Base-by-base conservation (phyloP, 2,329 filamentous ascomycete genomes). In the Trichoderma sp. region DNA sequence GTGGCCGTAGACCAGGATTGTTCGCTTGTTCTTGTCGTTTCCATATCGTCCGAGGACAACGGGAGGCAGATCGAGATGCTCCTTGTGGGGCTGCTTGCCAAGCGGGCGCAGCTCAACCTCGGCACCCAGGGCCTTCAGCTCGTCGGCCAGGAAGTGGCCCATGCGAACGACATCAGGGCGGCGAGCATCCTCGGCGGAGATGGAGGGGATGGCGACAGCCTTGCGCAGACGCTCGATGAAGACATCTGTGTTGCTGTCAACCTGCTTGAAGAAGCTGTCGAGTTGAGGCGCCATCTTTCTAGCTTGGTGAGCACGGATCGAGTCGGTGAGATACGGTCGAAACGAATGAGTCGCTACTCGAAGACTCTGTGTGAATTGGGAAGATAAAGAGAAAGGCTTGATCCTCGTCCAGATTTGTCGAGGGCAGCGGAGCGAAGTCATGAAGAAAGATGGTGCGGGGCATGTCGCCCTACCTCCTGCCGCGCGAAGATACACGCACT, bases 1-100 rank as follows among this genome's bases (percentile, higher is more conserved):
- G 86, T 99, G 96, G 62, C 96, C 96, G 80, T 99, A 99, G 61
- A 99, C 94, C 73, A 99, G 88, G 76, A 99, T 96, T 43, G 95
- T 98, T 73, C 93, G 90, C 89, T 98, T 99, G 82, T 89, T 93
- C 82, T 92, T 91, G 82, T 98, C 95, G 82, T 90, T 93, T 76
- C 96, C 95, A 82, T 98, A 98, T 76, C 96, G 92, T 64, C 92
- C 95, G 74, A 99, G 89, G 70, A 99, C 90, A 66, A 97, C 95
- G 1, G 96, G 96, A 4, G 96, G 96, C 17, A 99, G 91, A 71
- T 97, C 91, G 76, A 99, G 91, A 77, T 95, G 87, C 79, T 97
- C 94, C 81, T 94, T 94, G 80, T 93, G 92, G 71, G 94, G 95
- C 85, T 99, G 95, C 84, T 95, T 94, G 80, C 96, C 96, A 13